Percentiles rank a stretch among this genome's conserved stretches.
These are phyloP conservation scores for Saccharomyces pastorianus DNA, from an alignment of 1,139 yeast species.

Conservation along the genomic window DNA sequence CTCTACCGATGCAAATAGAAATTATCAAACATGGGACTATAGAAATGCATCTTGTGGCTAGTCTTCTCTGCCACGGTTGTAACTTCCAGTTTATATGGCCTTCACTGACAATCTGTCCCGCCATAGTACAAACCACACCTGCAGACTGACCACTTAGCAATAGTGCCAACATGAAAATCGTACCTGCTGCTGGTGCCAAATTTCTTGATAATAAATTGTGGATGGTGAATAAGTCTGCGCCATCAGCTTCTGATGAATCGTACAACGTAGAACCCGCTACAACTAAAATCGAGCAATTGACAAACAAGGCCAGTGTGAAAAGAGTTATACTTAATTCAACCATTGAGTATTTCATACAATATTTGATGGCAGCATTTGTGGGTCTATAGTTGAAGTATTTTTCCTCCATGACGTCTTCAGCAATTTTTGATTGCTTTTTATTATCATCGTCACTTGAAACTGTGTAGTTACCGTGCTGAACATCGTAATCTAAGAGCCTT, in stretches of 20 bases:
- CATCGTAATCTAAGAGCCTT: constrained; percentile 55
- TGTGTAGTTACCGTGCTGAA: constrained; percentile 37
- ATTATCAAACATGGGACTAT: constrained; percentile 59
- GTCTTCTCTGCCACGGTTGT: constrained; percentile 68
- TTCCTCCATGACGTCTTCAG: constrained; percentile 18
- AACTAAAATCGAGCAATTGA: constrained; percentile 67
- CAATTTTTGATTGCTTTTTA: constrained; percentile 11
- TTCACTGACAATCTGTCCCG: constrained; percentile 79
- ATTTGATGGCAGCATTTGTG: constrained; percentile 53
- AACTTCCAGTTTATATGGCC: constrained; percentile 73
- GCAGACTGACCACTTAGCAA: constrained; percentile 75
- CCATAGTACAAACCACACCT: constrained; percentile 79
- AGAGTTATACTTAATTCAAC: constrained; percentile 58
- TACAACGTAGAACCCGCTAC: constrained; percentile 70
- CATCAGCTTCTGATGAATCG: constrained; percentile 54
- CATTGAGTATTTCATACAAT: constrained; percentile 60
- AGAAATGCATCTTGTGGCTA: constrained; percentile 62
- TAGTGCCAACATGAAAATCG: constrained; percentile 68
- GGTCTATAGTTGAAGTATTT: constrained; percentile 46
- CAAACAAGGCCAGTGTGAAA: constrained; percentile 68
- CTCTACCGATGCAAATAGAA: constrained; percentile 53
- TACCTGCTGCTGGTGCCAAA: constrained; percentile 67
- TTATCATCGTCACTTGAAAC: constrained; percentile 13
- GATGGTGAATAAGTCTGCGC: constrained; percentile 69
- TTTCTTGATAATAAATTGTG: constrained; percentile 48